Conservation (phyloP, 2,329 filamentous ascomycete species). For the Claviceps fusiformis region DNA sequence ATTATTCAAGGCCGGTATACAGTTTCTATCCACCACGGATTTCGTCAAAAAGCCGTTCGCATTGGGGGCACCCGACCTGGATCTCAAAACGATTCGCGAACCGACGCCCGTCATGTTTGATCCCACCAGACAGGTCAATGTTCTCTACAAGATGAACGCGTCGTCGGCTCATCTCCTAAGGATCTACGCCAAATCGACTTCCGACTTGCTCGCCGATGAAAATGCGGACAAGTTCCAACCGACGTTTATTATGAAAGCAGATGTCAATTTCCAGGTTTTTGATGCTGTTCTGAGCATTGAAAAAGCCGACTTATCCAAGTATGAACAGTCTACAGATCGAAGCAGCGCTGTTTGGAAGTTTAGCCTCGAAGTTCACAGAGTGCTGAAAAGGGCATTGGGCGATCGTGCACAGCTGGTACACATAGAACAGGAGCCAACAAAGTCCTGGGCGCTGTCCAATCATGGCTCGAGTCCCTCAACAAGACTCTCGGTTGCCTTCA, state of each 20-base stretch:
- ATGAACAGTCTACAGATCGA: constrained; percentile 21
- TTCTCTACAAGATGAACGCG: constrained; percentile 79
- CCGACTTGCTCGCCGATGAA: constrained; percentile 61
- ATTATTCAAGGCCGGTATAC: constrained; percentile 86
- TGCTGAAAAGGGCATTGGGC: constrained; percentile 58
- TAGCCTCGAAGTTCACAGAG: constrained; percentile 45
- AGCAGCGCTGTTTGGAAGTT: constrained; percentile 31
- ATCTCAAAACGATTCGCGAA: constrained; percentile 26
- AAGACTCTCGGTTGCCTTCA: constrained; percentile 48
- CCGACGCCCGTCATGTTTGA: constrained; percentile 64
- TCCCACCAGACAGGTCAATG: constrained; percentile 57
- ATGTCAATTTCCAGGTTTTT: constrained; percentile 40
- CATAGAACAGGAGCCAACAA: constrained; percentile 28
- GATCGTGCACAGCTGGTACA: constrained; percentile 60
- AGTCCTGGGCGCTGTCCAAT: constrained; percentile 17
- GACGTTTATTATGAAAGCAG: constrained; percentile 59
- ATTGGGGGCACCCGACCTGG: constrained; percentile 24
- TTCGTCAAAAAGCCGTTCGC: constrained; percentile 52
- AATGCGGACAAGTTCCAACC: constrained; percentile 69
- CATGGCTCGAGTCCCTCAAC: constrained; percentile 12
- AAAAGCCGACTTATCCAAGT: constrained; percentile 15
- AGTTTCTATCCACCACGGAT: constrained; percentile 66
- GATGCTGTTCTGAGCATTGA: constrained; percentile 32
- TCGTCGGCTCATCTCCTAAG: constrained; percentile 69
- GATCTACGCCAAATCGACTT: constrained; percentile 59